Conservation (phyloP, 1,284 basidiomycete species). For the Rhodotorula sp. region DNA sequence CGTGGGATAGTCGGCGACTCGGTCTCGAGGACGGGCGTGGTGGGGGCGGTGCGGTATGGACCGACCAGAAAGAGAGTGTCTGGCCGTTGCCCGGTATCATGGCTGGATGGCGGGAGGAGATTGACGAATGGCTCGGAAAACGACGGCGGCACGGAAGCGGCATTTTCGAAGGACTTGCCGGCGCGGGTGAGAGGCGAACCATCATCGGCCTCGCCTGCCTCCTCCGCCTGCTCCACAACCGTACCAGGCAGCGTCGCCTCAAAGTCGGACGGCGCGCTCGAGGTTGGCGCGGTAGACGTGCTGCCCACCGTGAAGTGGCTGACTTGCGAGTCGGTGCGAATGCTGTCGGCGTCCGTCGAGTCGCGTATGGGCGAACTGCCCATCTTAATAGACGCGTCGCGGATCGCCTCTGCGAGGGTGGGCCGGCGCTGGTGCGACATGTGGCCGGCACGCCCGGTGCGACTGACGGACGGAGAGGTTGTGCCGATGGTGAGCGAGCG, state of each 20-base stretch:
- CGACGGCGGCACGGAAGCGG: no score
- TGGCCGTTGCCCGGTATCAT: constrained; percentile 5
- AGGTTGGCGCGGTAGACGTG: constrained; percentile 18
- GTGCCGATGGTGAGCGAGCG: neutral
- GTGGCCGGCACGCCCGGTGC: neutral
- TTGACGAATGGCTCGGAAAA: neutral
- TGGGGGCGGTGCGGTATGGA: constrained; percentile 25
- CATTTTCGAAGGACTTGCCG: no score
- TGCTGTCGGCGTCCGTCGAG: constrained; percentile 18
- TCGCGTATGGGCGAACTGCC: constrained; percentile 21
- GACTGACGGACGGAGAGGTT: neutral
- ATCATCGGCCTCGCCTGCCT: neutral
- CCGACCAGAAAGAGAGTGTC: constrained; percentile 29
- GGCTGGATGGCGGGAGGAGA: constrained; percentile 1
- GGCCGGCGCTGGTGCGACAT: constrained; percentile 23
- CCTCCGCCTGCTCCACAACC: neutral
- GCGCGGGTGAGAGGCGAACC: neutral
- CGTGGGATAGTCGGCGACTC: neutral
- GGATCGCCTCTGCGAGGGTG: constrained; percentile 40
- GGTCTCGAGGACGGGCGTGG: constrained; percentile 4
- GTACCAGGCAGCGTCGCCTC: neutral
- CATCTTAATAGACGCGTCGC: constrained; percentile 19
- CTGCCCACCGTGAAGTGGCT: constrained; percentile 11
- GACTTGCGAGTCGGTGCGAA: constrained; percentile 9
- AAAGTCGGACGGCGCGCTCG: neutral